These are phyloP conservation scores for Immersiella caudata DNA, from an alignment of 495 filamentous ascomycete genomes.

Conservation along the genomic window DNA sequence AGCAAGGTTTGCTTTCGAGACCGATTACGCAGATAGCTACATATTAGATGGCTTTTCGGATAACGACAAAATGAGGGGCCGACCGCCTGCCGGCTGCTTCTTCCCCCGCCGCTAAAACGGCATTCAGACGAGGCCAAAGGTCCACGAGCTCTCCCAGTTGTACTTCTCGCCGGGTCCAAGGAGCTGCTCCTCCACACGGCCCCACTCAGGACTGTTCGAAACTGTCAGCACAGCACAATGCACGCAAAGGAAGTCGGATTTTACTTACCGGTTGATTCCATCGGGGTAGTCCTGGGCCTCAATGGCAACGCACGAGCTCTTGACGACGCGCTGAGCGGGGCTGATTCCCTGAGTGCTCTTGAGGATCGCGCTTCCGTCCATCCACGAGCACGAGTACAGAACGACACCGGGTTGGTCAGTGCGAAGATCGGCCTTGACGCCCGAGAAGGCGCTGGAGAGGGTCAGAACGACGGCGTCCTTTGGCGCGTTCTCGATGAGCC, in stretches of 20 bases:
- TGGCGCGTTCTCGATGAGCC: slow-evolving; percentile 65
- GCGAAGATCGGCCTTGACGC: slow-evolving; percentile 70
- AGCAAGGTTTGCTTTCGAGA: background rate
- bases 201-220: slow-evolving; percentile 65
- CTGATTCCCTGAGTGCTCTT: slow-evolving; percentile 68
- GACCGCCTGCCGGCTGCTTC: background rate
- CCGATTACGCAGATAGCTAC: background rate
- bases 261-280: slow-evolving; percentile 69
- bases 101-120: background rate
- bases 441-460: slow-evolving; percentile 60
- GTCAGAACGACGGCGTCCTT: slow-evolving; percentile 61
- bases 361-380: slow-evolving; percentile 61
- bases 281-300: slow-evolving; percentile 74
- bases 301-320: slow-evolving; percentile 63
- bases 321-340: slow-evolving; percentile 50
- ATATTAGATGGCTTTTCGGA: background rate
- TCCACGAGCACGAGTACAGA: slow-evolving; percentile 71
- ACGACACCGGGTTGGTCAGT: slow-evolving; percentile 73
- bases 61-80: background rate
- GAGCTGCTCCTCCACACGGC: slow-evolving; percentile 59
- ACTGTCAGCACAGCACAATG: background rate
- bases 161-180: slow-evolving; percentile 56
- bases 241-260: background rate
- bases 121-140: slow-evolving; percentile 45
- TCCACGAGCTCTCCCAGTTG: slow-evolving; percentile 55